A percentile compares a stretch with the other conserved stretches of the same genome.
phyloP scores from a whole-genome alignment of 2,329 filamentous ascomycete genomes.

The Colletotrichum costaricense region DNA sequence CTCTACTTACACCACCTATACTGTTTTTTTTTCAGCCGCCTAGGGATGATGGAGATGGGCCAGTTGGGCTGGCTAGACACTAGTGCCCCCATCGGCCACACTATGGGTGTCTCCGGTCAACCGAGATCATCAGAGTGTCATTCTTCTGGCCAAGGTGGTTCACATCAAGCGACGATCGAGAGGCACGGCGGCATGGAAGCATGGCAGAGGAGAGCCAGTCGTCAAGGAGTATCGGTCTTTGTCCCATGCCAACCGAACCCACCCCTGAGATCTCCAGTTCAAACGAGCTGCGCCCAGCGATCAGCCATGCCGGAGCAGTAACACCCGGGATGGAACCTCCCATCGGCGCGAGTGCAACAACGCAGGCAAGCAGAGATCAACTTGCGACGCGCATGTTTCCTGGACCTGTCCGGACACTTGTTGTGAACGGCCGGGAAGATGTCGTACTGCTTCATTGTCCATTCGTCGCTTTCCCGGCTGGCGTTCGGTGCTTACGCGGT shows the following conservation, averaged over 20 bases:
- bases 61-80: too few relatives aligned
- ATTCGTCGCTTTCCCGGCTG: background rate
- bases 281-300: constrained; percentile 28
- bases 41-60: background rate
- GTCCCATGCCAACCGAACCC: background rate
- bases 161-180: background rate
- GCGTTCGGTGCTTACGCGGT: constrained; percentile 17
- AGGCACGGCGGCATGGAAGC: background rate
- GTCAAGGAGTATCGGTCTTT: background rate
- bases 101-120: constrained; percentile 28
- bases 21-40: background rate
- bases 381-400: constrained; percentile 1
- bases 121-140: constrained; percentile 10
- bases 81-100: background rate
- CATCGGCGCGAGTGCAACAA: constrained; percentile 10
- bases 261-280: constrained; percentile 5
- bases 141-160: background rate
- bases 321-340: constrained; percentile 23
- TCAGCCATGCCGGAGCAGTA: constrained; percentile 26
- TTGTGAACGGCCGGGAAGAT: background rate
- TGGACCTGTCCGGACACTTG: background rate
- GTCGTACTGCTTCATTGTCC: background rate
- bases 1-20: too few relatives aligned
- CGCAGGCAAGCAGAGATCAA: constrained; percentile 4
- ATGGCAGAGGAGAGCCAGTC: background rate